Evolutionary conservation across 495 filamentous ascomycete species (phyloP).

Genomic region (Lasiosphaeria miniovina): DNA sequence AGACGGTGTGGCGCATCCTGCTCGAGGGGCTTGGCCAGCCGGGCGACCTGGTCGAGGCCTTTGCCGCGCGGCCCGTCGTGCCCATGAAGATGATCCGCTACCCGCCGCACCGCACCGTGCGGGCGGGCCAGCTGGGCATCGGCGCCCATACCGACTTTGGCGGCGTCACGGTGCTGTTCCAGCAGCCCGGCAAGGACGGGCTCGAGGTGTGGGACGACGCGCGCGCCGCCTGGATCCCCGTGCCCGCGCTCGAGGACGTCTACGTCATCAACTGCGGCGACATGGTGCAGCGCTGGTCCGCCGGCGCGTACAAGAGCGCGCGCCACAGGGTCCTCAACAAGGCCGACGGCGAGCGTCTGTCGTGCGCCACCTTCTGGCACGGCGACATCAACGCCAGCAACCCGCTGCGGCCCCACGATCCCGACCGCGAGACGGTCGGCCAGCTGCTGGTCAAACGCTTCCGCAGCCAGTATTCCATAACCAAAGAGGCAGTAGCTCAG

Average conservation of each 20-base stretch:
- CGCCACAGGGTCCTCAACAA: constrained; percentile 40
- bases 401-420: too few relatives aligned
- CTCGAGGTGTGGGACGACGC: constrained; percentile 43
- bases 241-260: constrained; percentile 34
- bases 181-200: constrained; percentile 40
- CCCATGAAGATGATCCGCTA: constrained; percentile 47
- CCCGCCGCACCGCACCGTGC: constrained; percentile 29
- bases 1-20: constrained; percentile 37
- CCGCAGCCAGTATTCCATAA: too few relatives aligned
- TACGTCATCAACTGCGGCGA: constrained; percentile 49
- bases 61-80: constrained; percentile 45
- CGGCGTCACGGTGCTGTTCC: constrained; percentile 41
- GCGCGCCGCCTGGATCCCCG: constrained; percentile 38
- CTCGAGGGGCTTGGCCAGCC: constrained; percentile 36
- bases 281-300: constrained; percentile 37
- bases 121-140: constrained; percentile 43
- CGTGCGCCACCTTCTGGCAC: constrained; percentile 34
- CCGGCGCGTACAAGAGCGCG: constrained; percentile 36
- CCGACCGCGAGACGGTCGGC: too few relatives aligned
- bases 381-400: constrained; percentile 18
- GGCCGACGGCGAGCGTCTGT: constrained; percentile 26
- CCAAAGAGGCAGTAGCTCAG: too few relatives aligned
- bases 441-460: too few relatives aligned
- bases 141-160: constrained; percentile 37
- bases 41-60: constrained; percentile 36